Conservation (phyloP, 108 stramenopile species). For the Discostella stelligeroides region DNA sequence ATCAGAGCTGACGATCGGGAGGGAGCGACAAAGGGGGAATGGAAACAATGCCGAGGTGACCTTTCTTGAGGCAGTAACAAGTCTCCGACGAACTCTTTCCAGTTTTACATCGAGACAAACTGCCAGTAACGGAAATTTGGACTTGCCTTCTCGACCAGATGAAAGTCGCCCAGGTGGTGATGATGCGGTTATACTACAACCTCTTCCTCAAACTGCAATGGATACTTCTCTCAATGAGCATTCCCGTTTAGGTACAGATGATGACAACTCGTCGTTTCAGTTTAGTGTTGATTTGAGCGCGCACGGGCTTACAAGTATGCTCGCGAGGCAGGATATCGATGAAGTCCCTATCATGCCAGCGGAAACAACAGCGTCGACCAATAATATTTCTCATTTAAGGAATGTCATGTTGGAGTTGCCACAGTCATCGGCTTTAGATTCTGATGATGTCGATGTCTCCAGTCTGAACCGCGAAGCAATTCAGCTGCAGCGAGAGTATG, state of each 20-base stretch:
- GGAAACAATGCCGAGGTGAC: conserved; percentile 29
- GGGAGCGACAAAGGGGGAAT: conserved; percentile 21
- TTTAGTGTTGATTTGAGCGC: too few relatives aligned
- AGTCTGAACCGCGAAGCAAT: conserved; percentile 25
- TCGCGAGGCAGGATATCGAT: too few relatives aligned
- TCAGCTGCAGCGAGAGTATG: conserved; percentile 38
- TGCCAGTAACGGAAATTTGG: too few relatives aligned
- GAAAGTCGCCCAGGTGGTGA: too few relatives aligned
- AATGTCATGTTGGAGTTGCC: conserved; percentile 36
- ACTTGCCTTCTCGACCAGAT: too few relatives aligned
- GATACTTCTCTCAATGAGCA: too few relatives aligned
- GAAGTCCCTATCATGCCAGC: background rate
- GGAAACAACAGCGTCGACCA: background rate
- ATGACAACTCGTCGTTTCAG: too few relatives aligned
- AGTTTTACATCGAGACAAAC: conserved; percentile 1
- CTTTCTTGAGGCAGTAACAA: conserved; percentile 39
- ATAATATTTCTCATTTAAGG: conserved; percentile 6
- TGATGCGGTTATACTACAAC: too few relatives aligned
- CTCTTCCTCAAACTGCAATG: too few relatives aligned
- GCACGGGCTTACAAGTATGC: too few relatives aligned
- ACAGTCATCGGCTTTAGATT: conserved; percentile 2
- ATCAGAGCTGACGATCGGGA: conserved; percentile 21
- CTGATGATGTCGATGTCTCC: conserved; percentile 9
- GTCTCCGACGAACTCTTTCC: conserved; percentile 38
- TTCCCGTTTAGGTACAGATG: too few relatives aligned